phyloP scores from a whole-genome alignment of 768 basidiomycete genomes.

The Leccinellum rugosiceps region DNA sequence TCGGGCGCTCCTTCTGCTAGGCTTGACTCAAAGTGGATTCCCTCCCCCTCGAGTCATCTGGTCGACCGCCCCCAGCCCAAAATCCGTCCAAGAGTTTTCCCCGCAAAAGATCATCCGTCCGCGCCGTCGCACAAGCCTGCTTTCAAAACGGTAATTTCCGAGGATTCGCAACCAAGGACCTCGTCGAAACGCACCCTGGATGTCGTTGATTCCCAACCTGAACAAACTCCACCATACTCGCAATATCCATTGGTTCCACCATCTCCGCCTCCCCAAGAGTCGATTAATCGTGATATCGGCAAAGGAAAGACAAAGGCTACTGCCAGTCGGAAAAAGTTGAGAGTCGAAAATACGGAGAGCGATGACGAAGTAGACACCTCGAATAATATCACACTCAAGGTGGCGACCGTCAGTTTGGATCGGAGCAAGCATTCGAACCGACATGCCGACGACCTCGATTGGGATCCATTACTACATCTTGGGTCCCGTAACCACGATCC shows the following conservation, averaged over 20 bases:
- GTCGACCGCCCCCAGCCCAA: conserved; percentile 3
- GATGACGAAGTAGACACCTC: conserved; percentile 23
- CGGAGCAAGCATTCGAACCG: conserved; percentile 9
- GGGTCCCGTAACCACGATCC: conserved; percentile 24
- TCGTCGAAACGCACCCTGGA: conserved; percentile 46
- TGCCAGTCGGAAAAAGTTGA: conserved; percentile 48
- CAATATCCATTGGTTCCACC: conserved; percentile 51
- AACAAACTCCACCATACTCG: neutral
- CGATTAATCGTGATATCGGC: conserved; percentile 29
- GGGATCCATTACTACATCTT: conserved; percentile 29
- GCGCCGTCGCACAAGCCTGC: neutral
- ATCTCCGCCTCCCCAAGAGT: conserved; percentile 56
- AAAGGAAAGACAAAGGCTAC: conserved; percentile 40
- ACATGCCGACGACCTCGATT: conserved; percentile 21
- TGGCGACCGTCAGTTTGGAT: conserved; percentile 13
- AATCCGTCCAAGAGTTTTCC: conserved; percentile 10
- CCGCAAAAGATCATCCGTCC: conserved; percentile 3
- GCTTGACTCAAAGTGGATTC: conserved; percentile 1
- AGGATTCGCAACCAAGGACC: conserved; percentile 18
- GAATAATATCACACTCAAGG: conserved; percentile 20
- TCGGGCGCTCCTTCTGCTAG: neutral
- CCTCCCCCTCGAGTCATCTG: neutral
- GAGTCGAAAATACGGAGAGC: conserved; percentile 34
- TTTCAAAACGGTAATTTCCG: neutral
- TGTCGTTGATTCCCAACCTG: conserved; percentile 23